Percentiles rank a stretch among this genome's conserved stretches.
phyloP scores from a whole-genome alignment of 352 stramenopile genomes.

The Vaucheria bursata region DNA sequence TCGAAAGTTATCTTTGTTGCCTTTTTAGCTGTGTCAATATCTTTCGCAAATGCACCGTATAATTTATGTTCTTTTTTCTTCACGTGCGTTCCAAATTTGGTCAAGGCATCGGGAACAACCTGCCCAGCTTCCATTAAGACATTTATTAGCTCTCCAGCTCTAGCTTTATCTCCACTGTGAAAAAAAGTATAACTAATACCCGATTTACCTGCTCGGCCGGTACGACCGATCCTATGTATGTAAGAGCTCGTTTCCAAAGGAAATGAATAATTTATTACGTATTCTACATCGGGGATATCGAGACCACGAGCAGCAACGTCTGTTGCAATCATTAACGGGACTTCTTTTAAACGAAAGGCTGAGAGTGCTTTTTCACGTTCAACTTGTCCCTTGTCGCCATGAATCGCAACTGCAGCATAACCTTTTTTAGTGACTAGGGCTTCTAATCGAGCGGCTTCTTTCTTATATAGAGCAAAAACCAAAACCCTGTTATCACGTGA shows the following conservation, averaged over 20 bases:
- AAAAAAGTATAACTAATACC: conserved; percentile 94
- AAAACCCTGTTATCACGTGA: conserved; percentile 73
- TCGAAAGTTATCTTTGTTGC: conserved; percentile 94
- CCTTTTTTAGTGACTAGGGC: conserved; percentile 75
- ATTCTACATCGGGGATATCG: conserved; percentile 91
- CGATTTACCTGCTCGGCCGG: conserved; percentile 83
- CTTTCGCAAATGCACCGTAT: conserved; percentile 92
- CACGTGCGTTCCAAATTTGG: conserved; percentile 96
- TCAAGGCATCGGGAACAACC: conserved; percentile 78
- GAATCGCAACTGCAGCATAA: conserved; percentile 79
- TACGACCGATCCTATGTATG: conserved; percentile 86
- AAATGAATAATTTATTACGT: conserved; percentile 95
- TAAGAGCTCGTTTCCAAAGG: conserved; percentile 65
- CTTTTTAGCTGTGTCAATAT: conserved; percentile 86
- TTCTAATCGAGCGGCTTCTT: conserved; percentile 90
- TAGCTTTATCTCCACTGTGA: conserved; percentile 88
- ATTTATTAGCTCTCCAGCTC: conserved; percentile 88
- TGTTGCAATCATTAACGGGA: conserved; percentile 88
- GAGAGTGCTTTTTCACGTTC: conserved; percentile 35
- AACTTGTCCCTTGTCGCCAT: conserved; percentile 77
- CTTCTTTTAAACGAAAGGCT: conserved; percentile 83
- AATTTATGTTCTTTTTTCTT: conserved; percentile 99
- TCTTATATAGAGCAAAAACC: conserved; percentile 98
- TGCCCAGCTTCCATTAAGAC: conserved; percentile 76
- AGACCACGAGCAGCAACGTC: conserved; percentile 90